These are phyloP conservation scores for Lecanicillium sp. DNA, from an alignment of 2,329 filamentous ascomycete species.

Conservation along the genomic window DNA sequence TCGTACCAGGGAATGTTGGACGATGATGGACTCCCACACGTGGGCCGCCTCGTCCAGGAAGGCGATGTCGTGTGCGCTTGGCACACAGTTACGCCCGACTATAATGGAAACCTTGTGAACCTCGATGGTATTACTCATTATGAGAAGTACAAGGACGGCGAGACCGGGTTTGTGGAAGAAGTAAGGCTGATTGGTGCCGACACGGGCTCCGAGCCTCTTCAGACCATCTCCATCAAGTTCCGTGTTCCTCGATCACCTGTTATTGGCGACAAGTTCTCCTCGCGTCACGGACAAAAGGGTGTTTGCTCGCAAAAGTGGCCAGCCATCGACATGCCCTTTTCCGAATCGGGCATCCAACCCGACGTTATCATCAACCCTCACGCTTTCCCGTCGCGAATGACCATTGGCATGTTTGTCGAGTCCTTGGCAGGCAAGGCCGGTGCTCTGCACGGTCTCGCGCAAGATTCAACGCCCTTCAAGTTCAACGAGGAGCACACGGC, in stretches of 20 bases:
- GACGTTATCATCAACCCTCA: conserved; percentile 99
- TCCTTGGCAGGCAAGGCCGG: conserved; percentile 93
- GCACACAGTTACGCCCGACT: conserved; percentile 78
- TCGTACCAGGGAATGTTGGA: conserved; percentile 68
- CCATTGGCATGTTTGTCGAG: conserved; percentile 98
- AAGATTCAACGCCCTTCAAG: conserved; percentile 91
- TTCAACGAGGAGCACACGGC: conserved; percentile 91
- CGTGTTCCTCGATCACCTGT: conserved; percentile 82
- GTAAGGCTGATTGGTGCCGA: conserved; percentile 86
- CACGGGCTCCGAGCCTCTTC: conserved; percentile 70
- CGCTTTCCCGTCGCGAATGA: conserved; percentile 99
- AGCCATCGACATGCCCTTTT: conserved; percentile 88
- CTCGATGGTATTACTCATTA: conserved; percentile 78
- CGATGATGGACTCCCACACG: conserved; percentile 74
- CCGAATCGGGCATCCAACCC: conserved; percentile 90
- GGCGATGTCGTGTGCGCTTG: conserved; percentile 84
- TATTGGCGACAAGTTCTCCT: conserved; percentile 99
- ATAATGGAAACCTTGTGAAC: conserved; percentile 71
- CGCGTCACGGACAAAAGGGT: conserved; percentile 96
- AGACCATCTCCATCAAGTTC: conserved; percentile 87
- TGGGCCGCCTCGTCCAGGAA: conserved; percentile 69
- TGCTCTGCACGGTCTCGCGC: conserved; percentile 87
- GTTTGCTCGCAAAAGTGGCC: conserved; percentile 96
- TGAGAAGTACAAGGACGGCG: conserved; percentile 89
- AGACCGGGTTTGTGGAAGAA: conserved; percentile 84